Evolutionary conservation across 306 rosid genomes (phyloP).

Genomic region (Corylus avellana): DNA sequence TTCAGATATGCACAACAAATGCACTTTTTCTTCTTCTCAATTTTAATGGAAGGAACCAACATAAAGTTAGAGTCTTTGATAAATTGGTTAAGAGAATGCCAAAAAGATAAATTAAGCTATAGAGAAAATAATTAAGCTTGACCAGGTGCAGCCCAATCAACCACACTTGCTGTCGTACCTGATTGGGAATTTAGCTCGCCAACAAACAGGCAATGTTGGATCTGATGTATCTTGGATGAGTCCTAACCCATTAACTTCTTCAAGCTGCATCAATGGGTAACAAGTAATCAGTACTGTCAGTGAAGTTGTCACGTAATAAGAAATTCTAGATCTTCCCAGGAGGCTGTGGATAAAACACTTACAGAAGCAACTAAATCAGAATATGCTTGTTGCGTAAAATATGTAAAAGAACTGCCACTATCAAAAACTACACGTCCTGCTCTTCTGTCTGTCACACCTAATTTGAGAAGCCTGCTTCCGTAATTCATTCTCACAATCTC

Average conservation of each 20-base stretch:
- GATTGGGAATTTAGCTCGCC: conserved; percentile 61
- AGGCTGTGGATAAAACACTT: conserved; percentile 38
- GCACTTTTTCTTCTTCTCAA: not conserved
- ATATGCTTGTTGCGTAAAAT: conserved; percentile 65
- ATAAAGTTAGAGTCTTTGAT: conserved; percentile 2
- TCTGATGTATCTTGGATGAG: conserved; percentile 63
- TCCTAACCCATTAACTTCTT: conserved; percentile 50
- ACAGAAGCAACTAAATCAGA: conserved; percentile 63
- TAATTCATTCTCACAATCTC: conserved; percentile 53
- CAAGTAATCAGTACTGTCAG: conserved; percentile 15
- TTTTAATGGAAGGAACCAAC: conserved; percentile 9
- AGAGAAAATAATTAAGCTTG: not conserved
- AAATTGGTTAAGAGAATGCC: not conserved
- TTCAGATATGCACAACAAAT: not conserved
- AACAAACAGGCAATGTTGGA: conserved; percentile 66
- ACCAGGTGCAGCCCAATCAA: conserved; percentile 1
- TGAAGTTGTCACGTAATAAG: not conserved
- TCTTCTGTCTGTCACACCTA: conserved; percentile 41
- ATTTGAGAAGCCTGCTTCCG: conserved; percentile 56
- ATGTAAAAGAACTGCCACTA: conserved; percentile 84
- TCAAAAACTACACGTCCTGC: conserved; percentile 59
- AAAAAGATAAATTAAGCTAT: not conserved
- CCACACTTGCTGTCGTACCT: conserved; percentile 35
- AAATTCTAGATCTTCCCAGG: conserved; percentile 1
- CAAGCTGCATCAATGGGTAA: conserved; percentile 52